Evolutionary conservation across 2,329 filamentous ascomycete species (phyloP), one percentile per base, ranked within the genome.

Genomic region (Calonectria honghensis): DNA sequence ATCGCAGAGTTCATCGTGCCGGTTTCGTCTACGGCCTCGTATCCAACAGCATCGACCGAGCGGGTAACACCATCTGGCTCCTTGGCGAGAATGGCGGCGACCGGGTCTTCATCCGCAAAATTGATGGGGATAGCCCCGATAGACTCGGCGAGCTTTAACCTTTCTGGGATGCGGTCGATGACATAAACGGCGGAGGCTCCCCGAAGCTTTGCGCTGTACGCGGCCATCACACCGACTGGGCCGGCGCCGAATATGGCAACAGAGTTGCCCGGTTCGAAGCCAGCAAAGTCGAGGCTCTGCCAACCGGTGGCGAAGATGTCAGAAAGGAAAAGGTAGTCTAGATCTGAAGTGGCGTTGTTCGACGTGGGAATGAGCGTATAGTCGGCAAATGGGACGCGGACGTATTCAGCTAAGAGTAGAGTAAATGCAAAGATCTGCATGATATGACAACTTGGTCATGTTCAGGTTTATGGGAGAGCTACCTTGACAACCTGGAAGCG

Each of bases 271-370:
- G 52, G 24, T 10, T 57, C 31, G 31, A 35, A 57, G 10, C 52
- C 52, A 57, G 52, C 31, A 57, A 57, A 57, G 3, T 37, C 52
- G 4, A 57, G 52, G n/a, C 31, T 32, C 6, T 32, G 18, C 31
- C 52, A 57, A 5, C 31, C 52, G 0, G 31, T 35, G 31, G 52
- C 52, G 13, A 57, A 35, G 4, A 57, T 57, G 31, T 57, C 52
- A 9, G 52, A 57, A 4, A 57, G 18, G 31, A 57, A 57, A n/a
- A 57, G 52, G n/a, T 57, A 57, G n/a, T 57, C 52, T 3, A 57
- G 29, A 10, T 57, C 52, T 1, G 31, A 35, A 18, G 29, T 57
- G 20, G 52, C 31, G 35, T 57, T 57, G 7, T 18, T 31, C 2
- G 52, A n/a, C 9, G n/a, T 32, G 11, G 52, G 31, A 35, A 57